These are phyloP conservation scores for Drechmeria coniospora DNA, from an alignment of 2,329 filamentous ascomycete genomes.

Conservation along the genomic window DNA sequence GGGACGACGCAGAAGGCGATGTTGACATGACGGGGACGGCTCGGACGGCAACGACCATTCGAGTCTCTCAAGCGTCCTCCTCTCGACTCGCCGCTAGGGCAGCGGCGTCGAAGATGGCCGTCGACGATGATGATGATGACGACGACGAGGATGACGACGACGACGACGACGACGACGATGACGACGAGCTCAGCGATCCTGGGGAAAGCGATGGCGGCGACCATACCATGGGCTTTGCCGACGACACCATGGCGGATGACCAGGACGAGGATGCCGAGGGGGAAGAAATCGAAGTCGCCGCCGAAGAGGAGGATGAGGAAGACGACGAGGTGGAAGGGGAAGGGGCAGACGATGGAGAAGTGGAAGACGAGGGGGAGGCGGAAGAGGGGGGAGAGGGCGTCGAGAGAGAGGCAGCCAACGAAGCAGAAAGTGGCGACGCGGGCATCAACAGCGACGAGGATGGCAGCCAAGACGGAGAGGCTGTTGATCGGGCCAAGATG, in stretches of 20 bases:
- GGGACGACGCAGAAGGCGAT: conserved; percentile 28
- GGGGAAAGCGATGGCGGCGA: conserved; percentile 31
- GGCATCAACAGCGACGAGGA: conserved; percentile 27
- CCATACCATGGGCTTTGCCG: conserved; percentile 21
- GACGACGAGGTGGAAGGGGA: conserved; percentile 26
- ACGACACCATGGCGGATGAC: conserved; percentile 31
- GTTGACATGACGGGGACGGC: conserved; percentile 30
- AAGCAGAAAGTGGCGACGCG: conserved; percentile 20
- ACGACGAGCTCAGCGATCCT: conserved; percentile 39
- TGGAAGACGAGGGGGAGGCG: conserved; percentile 22
- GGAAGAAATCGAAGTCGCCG: conserved; percentile 26
- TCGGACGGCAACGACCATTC: conserved; percentile 24
- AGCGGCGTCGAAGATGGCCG: conserved; percentile 16
- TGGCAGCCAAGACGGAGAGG: conserved; percentile 33
- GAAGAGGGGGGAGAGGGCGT: conserved; percentile 24
- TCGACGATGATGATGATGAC: conserved; percentile 31
- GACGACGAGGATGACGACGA: conserved; percentile 33
- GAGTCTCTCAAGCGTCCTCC: conserved; percentile 26
- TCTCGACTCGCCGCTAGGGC: conserved; percentile 19
- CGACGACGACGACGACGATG: conserved; percentile 35
- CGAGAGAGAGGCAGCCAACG: conserved; percentile 20
- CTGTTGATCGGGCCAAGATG: conserved; percentile 42
- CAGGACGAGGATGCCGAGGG: conserved; percentile 32
- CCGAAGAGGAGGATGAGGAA: conserved; percentile 25
- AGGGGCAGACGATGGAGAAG: conserved; percentile 21